Evolutionary conservation across 192 early-diverging fungal species (phyloP).

Genomic region (Gonapodya prolifera): DNA sequence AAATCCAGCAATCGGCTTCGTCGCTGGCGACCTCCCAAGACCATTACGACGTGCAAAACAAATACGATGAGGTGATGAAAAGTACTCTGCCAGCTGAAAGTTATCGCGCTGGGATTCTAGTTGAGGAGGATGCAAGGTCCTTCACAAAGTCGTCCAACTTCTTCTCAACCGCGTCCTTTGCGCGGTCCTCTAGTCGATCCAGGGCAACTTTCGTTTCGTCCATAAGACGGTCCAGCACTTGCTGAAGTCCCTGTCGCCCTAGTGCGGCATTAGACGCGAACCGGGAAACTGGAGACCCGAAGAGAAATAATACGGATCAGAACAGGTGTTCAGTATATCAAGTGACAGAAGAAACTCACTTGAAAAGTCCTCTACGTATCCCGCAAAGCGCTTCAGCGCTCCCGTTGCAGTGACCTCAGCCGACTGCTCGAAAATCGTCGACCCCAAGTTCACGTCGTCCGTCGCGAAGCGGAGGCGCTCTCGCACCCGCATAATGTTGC

Average conservation of each 20-base stretch:
- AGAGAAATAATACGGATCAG: constrained; percentile 51
- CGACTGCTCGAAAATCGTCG: constrained; percentile 58
- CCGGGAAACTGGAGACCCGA: too few relatives aligned
- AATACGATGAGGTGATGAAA: too few relatives aligned
- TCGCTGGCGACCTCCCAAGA: too few relatives aligned
- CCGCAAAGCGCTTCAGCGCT: constrained; percentile 30
- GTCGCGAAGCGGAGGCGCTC: constrained; percentile 72
- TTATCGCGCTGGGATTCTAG: background rate
- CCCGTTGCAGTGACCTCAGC: constrained; percentile 68
- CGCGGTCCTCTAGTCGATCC: background rate
- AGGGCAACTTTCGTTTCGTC: background rate
- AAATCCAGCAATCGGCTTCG: too few relatives aligned
- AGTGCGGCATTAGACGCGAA: constrained; percentile 83
- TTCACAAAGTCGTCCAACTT: background rate
- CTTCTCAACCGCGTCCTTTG: background rate
- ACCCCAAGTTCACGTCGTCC: constrained; percentile 40
- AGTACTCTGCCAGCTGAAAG: too few relatives aligned
- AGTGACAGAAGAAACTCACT: background rate
- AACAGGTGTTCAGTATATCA: constrained; percentile 14
- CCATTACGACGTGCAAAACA: too few relatives aligned
- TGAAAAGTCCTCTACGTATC: constrained; percentile 8
- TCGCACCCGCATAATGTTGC: constrained; percentile 66
- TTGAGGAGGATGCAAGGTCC: background rate
- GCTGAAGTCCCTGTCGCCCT: constrained; percentile 73
- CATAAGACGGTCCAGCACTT: constrained; percentile 55